Evolutionary conservation across 768 basidiomycete genomes (phyloP).

Genomic region (Porpolomopsis calyptriformis): DNA sequence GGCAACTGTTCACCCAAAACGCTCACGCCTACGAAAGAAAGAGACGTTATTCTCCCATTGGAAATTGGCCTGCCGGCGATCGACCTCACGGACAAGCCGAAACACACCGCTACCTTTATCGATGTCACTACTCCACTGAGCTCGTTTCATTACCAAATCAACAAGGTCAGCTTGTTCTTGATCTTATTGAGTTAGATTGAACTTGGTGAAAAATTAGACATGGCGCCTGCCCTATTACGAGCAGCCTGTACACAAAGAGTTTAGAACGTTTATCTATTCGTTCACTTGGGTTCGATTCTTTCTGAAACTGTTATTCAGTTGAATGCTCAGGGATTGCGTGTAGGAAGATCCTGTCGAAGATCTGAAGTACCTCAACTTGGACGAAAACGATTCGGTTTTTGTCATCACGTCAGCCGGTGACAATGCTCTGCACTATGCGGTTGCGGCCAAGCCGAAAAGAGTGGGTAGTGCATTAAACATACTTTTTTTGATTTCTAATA

Average conservation of each 20-base stretch:
- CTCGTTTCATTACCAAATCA: constrained; percentile 53
- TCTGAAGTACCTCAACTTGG: constrained; percentile 50
- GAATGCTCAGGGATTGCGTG: neutral
- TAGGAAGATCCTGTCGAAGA: constrained; percentile 71
- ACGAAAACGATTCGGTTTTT: constrained; percentile 52
- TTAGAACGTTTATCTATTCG: constrained; percentile 51
- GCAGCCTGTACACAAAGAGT: constrained; percentile 57
- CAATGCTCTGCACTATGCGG: constrained; percentile 72
- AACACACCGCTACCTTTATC: constrained; percentile 26
- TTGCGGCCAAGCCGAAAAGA: constrained; percentile 46
- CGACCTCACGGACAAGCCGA: constrained; percentile 11
- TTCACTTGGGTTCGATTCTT: constrained; percentile 41
- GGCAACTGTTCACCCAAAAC: constrained; percentile 38
- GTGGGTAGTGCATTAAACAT: constrained; percentile 19
- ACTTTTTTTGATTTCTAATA: neutral
- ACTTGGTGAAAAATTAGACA: constrained; percentile 27
- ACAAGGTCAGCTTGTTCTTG: constrained; percentile 25
- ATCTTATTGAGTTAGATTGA: constrained; percentile 3
- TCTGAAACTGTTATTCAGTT: neutral
- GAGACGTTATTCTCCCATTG: constrained; percentile 28
- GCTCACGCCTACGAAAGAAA: constrained; percentile 23
- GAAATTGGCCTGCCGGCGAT: constrained; percentile 32
- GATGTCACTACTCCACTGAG: constrained; percentile 45
- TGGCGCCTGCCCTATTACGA: constrained; percentile 69
- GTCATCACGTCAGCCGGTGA: constrained; percentile 73